These are phyloP conservation scores for Saccharomyces hybrid DNA, from an alignment of 1,139 yeast genomes.

Conservation along the genomic window DNA sequence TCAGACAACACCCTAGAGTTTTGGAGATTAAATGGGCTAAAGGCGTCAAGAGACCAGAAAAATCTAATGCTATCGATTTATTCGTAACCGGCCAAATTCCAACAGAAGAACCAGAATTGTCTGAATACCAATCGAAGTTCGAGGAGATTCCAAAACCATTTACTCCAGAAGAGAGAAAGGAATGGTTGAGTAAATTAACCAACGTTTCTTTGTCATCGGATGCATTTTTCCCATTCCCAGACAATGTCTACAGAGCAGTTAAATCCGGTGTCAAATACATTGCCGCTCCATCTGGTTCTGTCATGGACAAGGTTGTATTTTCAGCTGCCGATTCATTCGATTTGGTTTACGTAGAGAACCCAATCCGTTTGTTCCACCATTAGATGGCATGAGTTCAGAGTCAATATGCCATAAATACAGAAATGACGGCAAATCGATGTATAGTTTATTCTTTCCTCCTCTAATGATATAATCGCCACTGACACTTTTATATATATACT, in stretches of 20 bases:
- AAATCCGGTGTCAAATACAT: conserved; percentile 91
- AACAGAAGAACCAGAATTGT: conserved; percentile 82
- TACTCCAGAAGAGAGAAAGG: conserved; percentile 73
- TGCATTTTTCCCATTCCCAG: conserved; percentile 99
- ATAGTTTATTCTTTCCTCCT: not conserved
- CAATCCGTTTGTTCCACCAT: conserved; percentile 97
- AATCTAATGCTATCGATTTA: conserved; percentile 94
- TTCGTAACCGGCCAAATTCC: conserved; percentile 90
- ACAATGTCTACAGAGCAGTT: conserved; percentile 94
- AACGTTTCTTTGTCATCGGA: conserved; percentile 92
- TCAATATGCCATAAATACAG: not conserved
- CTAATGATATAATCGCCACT: not conserved
- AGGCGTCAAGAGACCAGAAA: conserved; percentile 97
- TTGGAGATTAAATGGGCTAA: conserved; percentile 93
- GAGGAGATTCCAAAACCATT: conserved; percentile 76
- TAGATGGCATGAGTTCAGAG: conserved; percentile 29
- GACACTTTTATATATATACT: not conserved
- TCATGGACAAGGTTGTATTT: conserved; percentile 94
- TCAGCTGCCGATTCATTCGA: conserved; percentile 88
- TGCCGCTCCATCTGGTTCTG: conserved; percentile 97
- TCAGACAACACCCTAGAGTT: conserved; percentile 95
- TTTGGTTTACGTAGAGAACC: conserved; percentile 87
- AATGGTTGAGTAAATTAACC: conserved; percentile 72
- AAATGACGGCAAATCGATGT: not conserved
- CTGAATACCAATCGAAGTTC: conserved; percentile 86